Evolutionary conservation across 176 grass and related monocot genomes (phyloP).

Genomic region (Lolium rigidum): DNA sequence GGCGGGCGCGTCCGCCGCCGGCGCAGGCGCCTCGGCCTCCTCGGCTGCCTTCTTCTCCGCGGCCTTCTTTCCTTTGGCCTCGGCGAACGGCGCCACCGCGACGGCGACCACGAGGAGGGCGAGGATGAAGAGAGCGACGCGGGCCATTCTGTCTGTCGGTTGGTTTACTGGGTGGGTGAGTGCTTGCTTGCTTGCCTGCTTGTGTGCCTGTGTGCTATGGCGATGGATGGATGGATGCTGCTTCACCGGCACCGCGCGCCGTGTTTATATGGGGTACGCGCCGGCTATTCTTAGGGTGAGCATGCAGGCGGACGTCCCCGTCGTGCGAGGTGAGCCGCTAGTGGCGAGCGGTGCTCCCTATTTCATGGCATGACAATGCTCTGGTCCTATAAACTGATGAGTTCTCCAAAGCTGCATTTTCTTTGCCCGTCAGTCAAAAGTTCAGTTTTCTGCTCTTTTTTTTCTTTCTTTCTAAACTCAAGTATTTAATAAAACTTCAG

Average conservation of each 20-base stretch:
- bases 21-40: neutral
- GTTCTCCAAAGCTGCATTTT: too few species aligned
- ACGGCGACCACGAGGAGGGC: constrained; percentile 18
- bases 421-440: too few species aligned
- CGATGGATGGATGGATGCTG: neutral
- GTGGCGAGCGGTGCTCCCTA: neutral
- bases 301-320: neutral
- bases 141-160: neutral
- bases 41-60: neutral
- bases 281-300: neutral
- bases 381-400: too few species aligned
- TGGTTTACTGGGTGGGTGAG: neutral
- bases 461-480: too few species aligned
- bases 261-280: neutral
- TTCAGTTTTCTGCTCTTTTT: too few species aligned
- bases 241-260: neutral
- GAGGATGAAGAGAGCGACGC: neutral
- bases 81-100: constrained; percentile 4
- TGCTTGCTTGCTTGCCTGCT: neutral
- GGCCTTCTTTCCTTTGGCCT: neutral
- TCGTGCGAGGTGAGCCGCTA: neutral
- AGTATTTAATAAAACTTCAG: too few species aligned
- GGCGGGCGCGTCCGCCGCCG: neutral
- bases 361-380: too few species aligned
- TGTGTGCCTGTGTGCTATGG: neutral